Evolutionary conservation across 1,284 basidiomycete genomes (phyloP).

Genomic region (Microbotryomycetes sp.): DNA sequence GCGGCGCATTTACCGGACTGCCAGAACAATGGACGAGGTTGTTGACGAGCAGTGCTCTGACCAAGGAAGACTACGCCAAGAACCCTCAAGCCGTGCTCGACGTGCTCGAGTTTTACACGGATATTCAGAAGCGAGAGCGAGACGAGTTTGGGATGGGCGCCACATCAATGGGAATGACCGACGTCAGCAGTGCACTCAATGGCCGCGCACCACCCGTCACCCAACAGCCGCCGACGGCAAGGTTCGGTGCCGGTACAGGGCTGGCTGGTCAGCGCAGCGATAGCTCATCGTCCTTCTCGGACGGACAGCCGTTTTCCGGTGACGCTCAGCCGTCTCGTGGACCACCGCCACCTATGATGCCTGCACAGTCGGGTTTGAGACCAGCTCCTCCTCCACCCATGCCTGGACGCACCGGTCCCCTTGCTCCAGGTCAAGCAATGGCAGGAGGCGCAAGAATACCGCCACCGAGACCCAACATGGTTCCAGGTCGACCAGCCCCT

Average conservation of each 20-base stretch:
- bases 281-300: background rate
- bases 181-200: constrained; percentile 6
- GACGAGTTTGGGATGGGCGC: constrained; percentile 49
- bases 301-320: background rate
- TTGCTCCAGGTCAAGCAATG: background rate
- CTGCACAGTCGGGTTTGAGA: background rate
- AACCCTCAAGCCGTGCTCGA: constrained; percentile 96
- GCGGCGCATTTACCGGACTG: constrained; percentile 89
- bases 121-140: constrained; percentile 86
- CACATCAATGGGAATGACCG: constrained; percentile 23
- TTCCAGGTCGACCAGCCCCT: constrained; percentile 22
- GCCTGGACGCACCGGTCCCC: background rate
- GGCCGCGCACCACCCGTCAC: background rate
- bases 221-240: constrained; percentile 1
- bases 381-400: background rate
- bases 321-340: background rate
- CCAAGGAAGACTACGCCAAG: constrained; percentile 92
- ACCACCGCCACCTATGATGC: background rate
- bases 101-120: constrained; percentile 96
- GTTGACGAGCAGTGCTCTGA: constrained; percentile 92
- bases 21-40: constrained; percentile 96
- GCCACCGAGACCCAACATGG: constrained; percentile 3
- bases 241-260: constrained; percentile 79
- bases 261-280: constrained; percentile 53
- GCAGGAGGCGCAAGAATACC: background rate